Evolutionary conservation across 306 rosid species (phyloP).

Genomic region (Cucurbita ficifolia): DNA sequence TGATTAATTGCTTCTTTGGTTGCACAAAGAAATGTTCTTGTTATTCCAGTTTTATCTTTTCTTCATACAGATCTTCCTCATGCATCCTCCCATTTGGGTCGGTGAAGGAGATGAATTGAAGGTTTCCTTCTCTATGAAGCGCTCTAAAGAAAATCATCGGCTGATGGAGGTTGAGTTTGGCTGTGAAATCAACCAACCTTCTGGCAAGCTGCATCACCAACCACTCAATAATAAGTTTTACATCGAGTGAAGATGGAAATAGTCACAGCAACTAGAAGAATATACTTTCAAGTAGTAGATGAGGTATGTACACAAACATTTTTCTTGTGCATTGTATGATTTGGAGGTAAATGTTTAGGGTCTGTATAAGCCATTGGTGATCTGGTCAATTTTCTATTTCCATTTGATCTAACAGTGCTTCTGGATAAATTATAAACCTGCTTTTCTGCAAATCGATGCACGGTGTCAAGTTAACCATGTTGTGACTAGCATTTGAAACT

Average conservation of each 20-base stretch:
- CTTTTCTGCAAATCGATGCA: neutral
- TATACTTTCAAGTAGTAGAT: constrained; percentile 19
- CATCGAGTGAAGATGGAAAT: constrained; percentile 51
- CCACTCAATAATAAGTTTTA: constrained; percentile 50
- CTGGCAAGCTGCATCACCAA: constrained; percentile 42
- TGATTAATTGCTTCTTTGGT: neutral
- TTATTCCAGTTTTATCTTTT: neutral
- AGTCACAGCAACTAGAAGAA: constrained; percentile 7
- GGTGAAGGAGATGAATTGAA: constrained; percentile 48
- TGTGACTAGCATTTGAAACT: neutral
- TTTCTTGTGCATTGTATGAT: neutral
- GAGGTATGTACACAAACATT: neutral
- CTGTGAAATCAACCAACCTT: constrained; percentile 42
- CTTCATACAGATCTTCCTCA: constrained; percentile 57
- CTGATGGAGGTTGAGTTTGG: constrained; percentile 85
- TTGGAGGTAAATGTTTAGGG: neutral
- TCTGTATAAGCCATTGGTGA: neutral
- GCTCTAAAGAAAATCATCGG: constrained; percentile 84
- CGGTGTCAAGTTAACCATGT: neutral
- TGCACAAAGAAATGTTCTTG: neutral
- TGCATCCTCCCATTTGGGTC: constrained; percentile 51
- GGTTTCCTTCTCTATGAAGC: constrained; percentile 66
- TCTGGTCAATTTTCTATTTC: neutral
- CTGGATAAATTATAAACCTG: neutral
- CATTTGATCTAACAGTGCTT: neutral